Percentiles rank a stretch among this genome's conserved stretches.
Conservation (phyloP, 2,329 filamentous ascomycete genomes). For the Seiridium unicorne region DNA sequence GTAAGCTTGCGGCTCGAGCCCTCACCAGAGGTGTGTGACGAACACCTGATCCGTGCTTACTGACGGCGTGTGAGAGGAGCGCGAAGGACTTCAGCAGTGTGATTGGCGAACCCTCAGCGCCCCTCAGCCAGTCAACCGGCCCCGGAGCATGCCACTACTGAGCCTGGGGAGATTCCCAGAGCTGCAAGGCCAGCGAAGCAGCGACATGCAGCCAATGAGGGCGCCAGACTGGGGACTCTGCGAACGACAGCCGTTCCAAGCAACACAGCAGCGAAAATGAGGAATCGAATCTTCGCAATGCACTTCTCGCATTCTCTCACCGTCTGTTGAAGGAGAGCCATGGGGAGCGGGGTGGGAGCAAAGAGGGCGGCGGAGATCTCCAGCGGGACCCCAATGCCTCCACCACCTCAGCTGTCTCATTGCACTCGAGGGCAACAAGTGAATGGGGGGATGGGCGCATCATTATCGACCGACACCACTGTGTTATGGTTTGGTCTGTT, state of each 20-base stretch:
- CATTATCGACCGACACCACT: not conserved
- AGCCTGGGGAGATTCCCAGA: constrained; percentile 18
- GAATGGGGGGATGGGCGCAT: not conserved
- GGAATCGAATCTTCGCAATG: not conserved
- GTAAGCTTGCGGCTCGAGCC: constrained; percentile 21
- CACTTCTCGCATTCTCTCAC: not conserved
- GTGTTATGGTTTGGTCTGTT: not conserved
- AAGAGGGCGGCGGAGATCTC: not conserved
- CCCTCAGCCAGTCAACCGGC: constrained; percentile 26
- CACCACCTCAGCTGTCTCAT: no score
- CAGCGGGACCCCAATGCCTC: not conserved
- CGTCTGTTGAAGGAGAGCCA: not conserved
- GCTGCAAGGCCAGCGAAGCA: constrained; percentile 24
- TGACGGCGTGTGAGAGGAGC: constrained; percentile 19
- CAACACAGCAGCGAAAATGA: not conserved
- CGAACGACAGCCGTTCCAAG: constrained; percentile 11
- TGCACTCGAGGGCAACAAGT: no score
- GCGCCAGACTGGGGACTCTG: constrained; percentile 12
- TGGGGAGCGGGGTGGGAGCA: not conserved
- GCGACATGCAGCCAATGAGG: constrained; percentile 21
- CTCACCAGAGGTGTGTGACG: constrained; percentile 23
- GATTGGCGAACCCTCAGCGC: constrained; percentile 28
- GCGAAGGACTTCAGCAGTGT: constrained; percentile 19
- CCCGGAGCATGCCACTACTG: constrained; percentile 13
- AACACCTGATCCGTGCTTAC: constrained; percentile 34